A percentile compares a stretch with the other conserved stretches of the same genome.
phyloP scores from a whole-genome alignment of 345 rosid species.

The Chamaenerion angustifolium region DNA sequence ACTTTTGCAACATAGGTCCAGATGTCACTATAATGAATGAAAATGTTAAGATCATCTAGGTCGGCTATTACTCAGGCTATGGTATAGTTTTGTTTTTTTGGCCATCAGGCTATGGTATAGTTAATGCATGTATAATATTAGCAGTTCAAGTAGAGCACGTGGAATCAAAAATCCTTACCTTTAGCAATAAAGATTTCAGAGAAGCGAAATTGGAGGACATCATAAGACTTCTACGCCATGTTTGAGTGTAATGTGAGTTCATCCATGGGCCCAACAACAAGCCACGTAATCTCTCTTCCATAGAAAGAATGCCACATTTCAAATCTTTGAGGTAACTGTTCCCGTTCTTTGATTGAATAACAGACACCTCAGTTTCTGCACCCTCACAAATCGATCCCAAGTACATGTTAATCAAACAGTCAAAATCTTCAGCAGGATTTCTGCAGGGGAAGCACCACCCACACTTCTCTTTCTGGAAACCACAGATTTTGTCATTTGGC shows the following conservation, averaged over 20 bases:
- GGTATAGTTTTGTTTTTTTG: no score
- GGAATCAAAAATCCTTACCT: constrained; percentile 29
- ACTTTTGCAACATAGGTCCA: no score
- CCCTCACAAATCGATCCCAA: constrained; percentile 28
- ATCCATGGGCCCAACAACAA: constrained; percentile 87
- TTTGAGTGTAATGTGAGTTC: constrained; percentile 43
- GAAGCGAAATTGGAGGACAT: constrained; percentile 43
- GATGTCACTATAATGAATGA: no score
- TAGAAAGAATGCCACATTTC: constrained; percentile 36
- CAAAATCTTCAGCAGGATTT: constrained; percentile 30
- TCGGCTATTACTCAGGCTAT: no score
- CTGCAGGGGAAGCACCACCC: constrained; percentile 94
- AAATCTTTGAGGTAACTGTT: constrained; percentile 43
- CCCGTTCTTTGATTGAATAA: constrained; percentile 23
- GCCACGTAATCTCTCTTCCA: constrained; percentile 73
- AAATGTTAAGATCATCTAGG: no score
- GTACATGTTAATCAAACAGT: constrained; percentile 60
- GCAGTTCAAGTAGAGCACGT: no score
- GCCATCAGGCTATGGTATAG: no score
- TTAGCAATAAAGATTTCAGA: constrained; percentile 40
- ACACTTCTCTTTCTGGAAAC: constrained; percentile 60
- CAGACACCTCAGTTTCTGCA: constrained; percentile 26
- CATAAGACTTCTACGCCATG: constrained; percentile 50
- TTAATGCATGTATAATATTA: no score
- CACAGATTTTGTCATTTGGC: constrained; percentile 32